phyloP scores from a whole-genome alignment of 257 asterid species.

The Fraxinus excelsior region DNA sequence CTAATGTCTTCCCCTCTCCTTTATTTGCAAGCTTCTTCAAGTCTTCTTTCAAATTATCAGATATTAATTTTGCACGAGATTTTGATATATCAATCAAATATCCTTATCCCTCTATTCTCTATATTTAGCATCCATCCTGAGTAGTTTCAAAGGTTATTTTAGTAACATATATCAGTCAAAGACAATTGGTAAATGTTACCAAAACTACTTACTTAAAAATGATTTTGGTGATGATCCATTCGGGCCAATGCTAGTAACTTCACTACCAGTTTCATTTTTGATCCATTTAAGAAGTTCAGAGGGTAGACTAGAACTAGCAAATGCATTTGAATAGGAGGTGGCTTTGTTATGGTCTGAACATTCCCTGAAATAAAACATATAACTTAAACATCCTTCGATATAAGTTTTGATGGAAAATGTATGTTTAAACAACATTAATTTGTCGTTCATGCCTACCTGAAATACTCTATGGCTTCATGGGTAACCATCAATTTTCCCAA shows the following conservation, averaged over 20 bases:
- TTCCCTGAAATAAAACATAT: conserved; percentile 46
- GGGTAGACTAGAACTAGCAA: conserved; percentile 55
- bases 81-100: conserved; percentile 54
- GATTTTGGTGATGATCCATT: conserved; percentile 63
- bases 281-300: conserved; percentile 43
- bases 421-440: background rate
- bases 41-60: conserved; percentile 40
- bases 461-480: conserved; percentile 54
- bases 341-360: conserved; percentile 47
- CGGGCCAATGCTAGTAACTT: conserved; percentile 41
- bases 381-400: conserved; percentile 12
- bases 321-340: conserved; percentile 51
- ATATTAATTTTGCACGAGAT: conserved; percentile 40
- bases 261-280: conserved; percentile 40
- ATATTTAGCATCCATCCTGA: conserved; percentile 69
- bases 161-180: background rate
- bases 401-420: background rate
- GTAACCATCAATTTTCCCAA: conserved; percentile 57
- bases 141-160: background rate
- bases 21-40: conserved; percentile 30
- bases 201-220: conserved; percentile 50
- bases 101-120: conserved; percentile 59
- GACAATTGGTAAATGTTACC: background rate
- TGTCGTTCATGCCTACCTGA: conserved; percentile 39
- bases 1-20: conserved; percentile 30